Conservation (phyloP, 2,329 filamentous ascomycete species). For the Plenodomus tracheiphilus region DNA sequence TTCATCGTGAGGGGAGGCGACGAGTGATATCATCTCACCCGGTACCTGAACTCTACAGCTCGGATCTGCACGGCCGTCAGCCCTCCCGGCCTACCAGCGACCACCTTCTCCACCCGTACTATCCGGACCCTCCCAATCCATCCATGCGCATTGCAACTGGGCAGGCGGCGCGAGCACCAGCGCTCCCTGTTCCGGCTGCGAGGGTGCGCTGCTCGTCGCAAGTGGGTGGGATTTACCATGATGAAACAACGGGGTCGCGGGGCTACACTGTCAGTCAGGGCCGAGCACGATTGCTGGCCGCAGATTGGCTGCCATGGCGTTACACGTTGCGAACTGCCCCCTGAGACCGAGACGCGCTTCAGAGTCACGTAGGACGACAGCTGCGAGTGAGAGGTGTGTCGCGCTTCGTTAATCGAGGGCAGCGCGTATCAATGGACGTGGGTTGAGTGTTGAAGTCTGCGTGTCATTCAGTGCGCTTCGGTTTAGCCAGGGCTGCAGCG, state of each 20-base stretch:
- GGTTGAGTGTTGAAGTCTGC: neutral
- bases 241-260: conserved; percentile 24
- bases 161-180: conserved; percentile 8
- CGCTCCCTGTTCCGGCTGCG: conserved; percentile 14
- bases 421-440: conserved; percentile 10
- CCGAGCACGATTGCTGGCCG: conserved; percentile 2
- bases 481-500: no score
- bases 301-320: conserved; percentile 17
- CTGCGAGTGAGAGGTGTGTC: conserved; percentile 11
- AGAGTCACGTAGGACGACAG: conserved; percentile 17
- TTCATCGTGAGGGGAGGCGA: conserved; percentile 7
- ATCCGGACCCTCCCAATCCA: neutral
- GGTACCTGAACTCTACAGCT: conserved; percentile 22
- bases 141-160: conserved; percentile 13
- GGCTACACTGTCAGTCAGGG: conserved; percentile 6
- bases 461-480: no score
- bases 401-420: conserved; percentile 4
- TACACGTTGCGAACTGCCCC: conserved; percentile 14
- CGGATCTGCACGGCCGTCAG: conserved; percentile 24
- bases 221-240: conserved; percentile 15
- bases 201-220: conserved; percentile 18
- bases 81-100: neutral
- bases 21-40: conserved; percentile 1
- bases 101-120: neutral
- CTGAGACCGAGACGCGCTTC: conserved; percentile 27